These are phyloP conservation scores for Phyllosticta paracitricarpa DNA, from an alignment of 2,329 filamentous ascomycete species.

Conservation along the genomic window DNA sequence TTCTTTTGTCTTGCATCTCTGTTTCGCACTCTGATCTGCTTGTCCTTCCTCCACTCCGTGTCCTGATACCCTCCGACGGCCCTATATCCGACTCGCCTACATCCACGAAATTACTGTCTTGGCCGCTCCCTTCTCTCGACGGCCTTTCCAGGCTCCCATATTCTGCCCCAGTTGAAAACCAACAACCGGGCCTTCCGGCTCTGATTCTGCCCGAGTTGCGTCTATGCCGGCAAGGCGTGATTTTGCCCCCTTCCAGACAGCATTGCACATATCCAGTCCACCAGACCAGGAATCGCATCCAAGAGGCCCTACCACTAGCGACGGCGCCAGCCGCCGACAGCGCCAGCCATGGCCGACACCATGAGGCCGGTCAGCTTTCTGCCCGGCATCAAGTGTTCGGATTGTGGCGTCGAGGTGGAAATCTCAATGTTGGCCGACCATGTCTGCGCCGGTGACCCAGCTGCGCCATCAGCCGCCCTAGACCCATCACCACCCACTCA, in stretches of 20 bases:
- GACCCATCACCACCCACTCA: conserved; percentile 1
- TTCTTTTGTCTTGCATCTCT: not conserved
- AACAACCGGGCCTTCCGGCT: not conserved
- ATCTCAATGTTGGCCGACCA: conserved; percentile 83
- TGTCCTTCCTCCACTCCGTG: not conserved
- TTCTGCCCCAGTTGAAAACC: not conserved
- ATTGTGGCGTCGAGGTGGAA: conserved; percentile 52
- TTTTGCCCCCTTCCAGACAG: not conserved
- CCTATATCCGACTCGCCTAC: not conserved
- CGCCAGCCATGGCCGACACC: conserved; percentile 10
- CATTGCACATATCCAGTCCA: not conserved
- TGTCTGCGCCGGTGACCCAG: conserved; percentile 45
- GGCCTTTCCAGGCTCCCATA: not conserved
- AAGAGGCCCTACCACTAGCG: not conserved
- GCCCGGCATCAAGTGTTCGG: conserved; percentile 31
- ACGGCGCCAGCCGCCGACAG: not conserved
- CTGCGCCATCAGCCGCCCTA: not conserved
- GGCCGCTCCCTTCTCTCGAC: not conserved
- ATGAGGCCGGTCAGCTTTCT: conserved; percentile 23
- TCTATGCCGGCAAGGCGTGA: not conserved
- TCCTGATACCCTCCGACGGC: not conserved
- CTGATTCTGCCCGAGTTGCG: not conserved
- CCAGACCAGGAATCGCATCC: not conserved
- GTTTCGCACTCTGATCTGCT: not conserved
- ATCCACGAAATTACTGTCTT: not conserved